phyloP scores from a whole-genome alignment of 305 asterid genomes.

The Striga hermonthica region DNA sequence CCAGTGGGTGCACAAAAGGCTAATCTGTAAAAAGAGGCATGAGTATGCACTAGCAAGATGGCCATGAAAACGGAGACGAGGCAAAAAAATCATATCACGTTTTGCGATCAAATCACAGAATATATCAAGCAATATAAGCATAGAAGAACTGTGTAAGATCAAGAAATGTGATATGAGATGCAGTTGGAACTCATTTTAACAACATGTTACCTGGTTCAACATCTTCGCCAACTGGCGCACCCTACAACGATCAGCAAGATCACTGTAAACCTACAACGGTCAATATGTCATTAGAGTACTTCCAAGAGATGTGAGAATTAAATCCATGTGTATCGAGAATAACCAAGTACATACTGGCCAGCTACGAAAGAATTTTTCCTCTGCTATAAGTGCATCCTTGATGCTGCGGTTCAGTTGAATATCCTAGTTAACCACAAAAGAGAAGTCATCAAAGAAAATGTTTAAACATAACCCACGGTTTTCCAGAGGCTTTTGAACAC shows the following conservation, averaged over 20 bases:
- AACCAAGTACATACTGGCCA: slow-evolving; percentile 53
- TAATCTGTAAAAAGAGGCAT: neutral
- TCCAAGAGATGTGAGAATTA: slow-evolving; percentile 19
- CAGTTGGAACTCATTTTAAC: slow-evolving; percentile 14
- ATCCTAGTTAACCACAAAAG: slow-evolving; percentile 47
- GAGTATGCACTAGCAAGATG: neutral
- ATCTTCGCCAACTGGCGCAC: slow-evolving; percentile 87
- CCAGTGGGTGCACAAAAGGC: neutral
- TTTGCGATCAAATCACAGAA: neutral
- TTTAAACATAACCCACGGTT: neutral
- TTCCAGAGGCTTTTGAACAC: slow-evolving; percentile 12
- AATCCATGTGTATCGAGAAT: slow-evolving; percentile 30
- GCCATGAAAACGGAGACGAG: slow-evolving; percentile 21
- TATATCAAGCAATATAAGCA: slow-evolving; percentile 6
- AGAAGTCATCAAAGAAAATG: slow-evolving; percentile 6
- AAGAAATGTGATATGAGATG: slow-evolving; percentile 12
- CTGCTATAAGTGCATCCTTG: slow-evolving; percentile 69
- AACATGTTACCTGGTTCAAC: slow-evolving; percentile 71
- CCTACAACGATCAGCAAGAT: slow-evolving; percentile 84
- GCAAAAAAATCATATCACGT: neutral
- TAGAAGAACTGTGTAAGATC: neutral
- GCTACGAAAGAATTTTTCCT: slow-evolving; percentile 69
- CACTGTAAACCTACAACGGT: slow-evolving; percentile 63
- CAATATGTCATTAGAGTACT: slow-evolving; percentile 6
- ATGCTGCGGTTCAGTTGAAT: slow-evolving; percentile 57